Base-by-base conservation (phyloP, 768 basidiomycete species). In the Auricularia sp. region DNA sequence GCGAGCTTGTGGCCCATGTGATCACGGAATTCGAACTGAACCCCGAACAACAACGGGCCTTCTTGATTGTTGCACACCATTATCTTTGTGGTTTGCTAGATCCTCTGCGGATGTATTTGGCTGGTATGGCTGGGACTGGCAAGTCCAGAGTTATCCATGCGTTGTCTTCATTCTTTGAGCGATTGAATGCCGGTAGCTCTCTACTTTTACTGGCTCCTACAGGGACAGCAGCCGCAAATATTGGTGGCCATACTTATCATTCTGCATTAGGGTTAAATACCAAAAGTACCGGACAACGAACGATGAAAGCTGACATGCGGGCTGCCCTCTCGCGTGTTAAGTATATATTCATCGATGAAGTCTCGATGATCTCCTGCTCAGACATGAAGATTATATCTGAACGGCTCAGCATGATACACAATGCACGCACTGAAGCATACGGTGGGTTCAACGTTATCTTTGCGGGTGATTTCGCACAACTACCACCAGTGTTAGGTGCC, bases 141-240 rank as follows among this genome's bases (percentile, higher is more conserved):
- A 66, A 66, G 39, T 64, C 63, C 18, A 61, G 65, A 62, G 64
- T 65, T 16, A 58, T 67, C 12, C 43, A 58, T 23, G 62, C 66
- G 16, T 21, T 67, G 16, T 44, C 51, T 3, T 7, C 23, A 11
- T 56, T 59, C 14, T 67, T 67, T 42, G 36, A 58, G 3, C 16
- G 59, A 44, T 12, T 43, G 39, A 36, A 36, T 14, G 61, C 64
- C 21, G 4, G 10, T 6, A 16, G 58, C 56, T 6, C 34, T 18
- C 64, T 66, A 29, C 12, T 54, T 21, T 10, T 66, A 3, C 16
- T 63, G 47, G 65, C 65, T 23, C 65, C 65, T 23, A 66, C 65
- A 14, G 65, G 65, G 21, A 33, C 63, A 23, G 65, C 61, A 3
- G 65, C 65, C 8, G 65, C 65, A 35, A 51, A 47, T 7, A 47